Base-by-base conservation (phyloP, 2,329 filamentous ascomycete genomes). In the Ustilaginoidea virens region DNA sequence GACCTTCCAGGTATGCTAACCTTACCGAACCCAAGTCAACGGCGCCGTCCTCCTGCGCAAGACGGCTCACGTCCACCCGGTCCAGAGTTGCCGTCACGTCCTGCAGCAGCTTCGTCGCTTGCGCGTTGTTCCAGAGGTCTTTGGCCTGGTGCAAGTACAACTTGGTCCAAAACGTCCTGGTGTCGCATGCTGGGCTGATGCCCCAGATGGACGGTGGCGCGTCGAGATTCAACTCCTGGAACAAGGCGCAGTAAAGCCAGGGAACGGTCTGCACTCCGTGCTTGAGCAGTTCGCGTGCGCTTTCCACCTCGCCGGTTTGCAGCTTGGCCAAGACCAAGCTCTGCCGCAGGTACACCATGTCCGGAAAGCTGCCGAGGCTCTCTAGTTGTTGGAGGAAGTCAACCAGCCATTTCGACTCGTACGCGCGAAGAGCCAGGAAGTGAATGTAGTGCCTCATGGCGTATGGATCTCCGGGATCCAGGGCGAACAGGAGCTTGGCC, bases 161-260 rank as follows among this genome's bases (percentile, higher is more conserved):
- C 43, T 79, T 72, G 4, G 74, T 72, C 43, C 82, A 69, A 21
- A 93, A 66, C 31, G 69, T 63, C 13, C 49, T 44, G 39, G 83
- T 69, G 25, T 73, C 63, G 9, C 67, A 60, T 17, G 72, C 67
- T 1, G 74, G 70, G 42, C 72, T 65, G 35, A 75, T 67, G 29
- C 81, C 86, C 87, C 90, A 96, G 18, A 96, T 69, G 1, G 74
- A 69, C 19, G 75, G 75, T 2, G 90, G 86, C 6, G 81, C 55
- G 40, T 83, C 77, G 17, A 94, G 63, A 37, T 78, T 74, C 16
- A 96, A 61, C 27, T 82, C 79, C 41, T 80, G 76, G 48, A 87
- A 90, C 4, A 98, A 59, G 14, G 74, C 64, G 30, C 70, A 74
- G 42, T 87, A 85, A 3, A 94, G 62, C 83, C 86, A 98, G 0